These are phyloP conservation scores for Trypanosoma platydactyli DNA, from an alignment of 208 protist species.

Conservation along the genomic window DNA sequence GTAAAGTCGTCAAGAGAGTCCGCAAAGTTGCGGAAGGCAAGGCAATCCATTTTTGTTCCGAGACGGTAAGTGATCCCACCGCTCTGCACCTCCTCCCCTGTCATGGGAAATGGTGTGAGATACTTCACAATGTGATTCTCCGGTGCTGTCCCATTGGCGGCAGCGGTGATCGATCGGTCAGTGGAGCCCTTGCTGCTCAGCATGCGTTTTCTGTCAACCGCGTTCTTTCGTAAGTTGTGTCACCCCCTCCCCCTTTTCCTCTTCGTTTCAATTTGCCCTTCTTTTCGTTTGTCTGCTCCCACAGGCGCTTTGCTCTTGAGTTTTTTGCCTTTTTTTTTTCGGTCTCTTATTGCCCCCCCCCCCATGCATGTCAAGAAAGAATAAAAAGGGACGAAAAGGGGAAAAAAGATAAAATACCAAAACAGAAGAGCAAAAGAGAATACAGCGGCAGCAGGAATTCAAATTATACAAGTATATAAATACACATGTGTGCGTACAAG, in stretches of 20 bases:
- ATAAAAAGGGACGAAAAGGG: conserved; percentile 6
- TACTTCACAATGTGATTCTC: conserved; percentile 37
- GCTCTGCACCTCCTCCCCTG: conserved; percentile 39
- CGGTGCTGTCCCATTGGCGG: not conserved
- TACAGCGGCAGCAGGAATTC: conserved; percentile 8
- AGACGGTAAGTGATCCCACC: conserved; percentile 55
- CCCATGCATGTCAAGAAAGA: too few relatives aligned
- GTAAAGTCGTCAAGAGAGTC: conserved; percentile 77
- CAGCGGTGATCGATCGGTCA: too few relatives aligned
- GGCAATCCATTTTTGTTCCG: conserved; percentile 55
- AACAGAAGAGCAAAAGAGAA: conserved; percentile 25
- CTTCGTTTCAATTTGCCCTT: not conserved
- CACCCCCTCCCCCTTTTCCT: too few relatives aligned
- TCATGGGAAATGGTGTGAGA: conserved; percentile 58
- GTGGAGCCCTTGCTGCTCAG: too few relatives aligned
- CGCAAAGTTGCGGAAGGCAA: conserved; percentile 69
- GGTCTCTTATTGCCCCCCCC: too few relatives aligned
- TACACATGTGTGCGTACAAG: conserved; percentile 1
- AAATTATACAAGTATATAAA: conserved; percentile 14
- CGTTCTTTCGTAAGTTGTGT: too few relatives aligned
- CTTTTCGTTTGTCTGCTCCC: too few relatives aligned
- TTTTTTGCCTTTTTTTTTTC: not conserved
- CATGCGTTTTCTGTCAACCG: too few relatives aligned
- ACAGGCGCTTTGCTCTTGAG: not conserved
- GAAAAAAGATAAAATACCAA: conserved; percentile 21